Percentiles rank a stretch among this genome's conserved stretches.
Evolutionary conservation across 1,284 basidiomycete species (phyloP).

Genomic region (Cutaneotrichosporon mucoides): DNA sequence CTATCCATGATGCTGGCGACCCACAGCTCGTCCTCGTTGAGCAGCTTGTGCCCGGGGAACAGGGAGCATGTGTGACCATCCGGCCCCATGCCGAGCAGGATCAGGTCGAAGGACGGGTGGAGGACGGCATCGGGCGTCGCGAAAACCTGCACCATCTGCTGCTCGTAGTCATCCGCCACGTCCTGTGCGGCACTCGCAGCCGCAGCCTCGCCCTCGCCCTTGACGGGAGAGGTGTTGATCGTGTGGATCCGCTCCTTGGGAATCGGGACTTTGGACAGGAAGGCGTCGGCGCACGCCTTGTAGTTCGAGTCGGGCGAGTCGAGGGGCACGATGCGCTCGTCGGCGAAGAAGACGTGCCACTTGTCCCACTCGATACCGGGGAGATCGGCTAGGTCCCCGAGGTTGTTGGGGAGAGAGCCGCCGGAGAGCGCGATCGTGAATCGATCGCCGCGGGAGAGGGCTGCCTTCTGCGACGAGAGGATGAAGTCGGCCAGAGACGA

Average conservation of each 20-base stretch:
- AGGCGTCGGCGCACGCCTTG: slow-evolving; percentile 64
- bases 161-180: slow-evolving; percentile 87
- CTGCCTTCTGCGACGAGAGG: slow-evolving; percentile 80
- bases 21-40: slow-evolving; percentile 84
- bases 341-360: slow-evolving; percentile 96
- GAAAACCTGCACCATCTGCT: slow-evolving; percentile 84
- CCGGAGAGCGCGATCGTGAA: slow-evolving; percentile 94
- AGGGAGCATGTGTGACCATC: slow-evolving; percentile 97
- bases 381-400: slow-evolving; percentile 65
- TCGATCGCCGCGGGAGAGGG: slow-evolving; percentile 77
- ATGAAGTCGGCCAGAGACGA: slow-evolving; percentile 75
- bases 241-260: slow-evolving; percentile 69
- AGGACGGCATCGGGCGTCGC: slow-evolving; percentile 83
- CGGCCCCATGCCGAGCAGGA: slow-evolving; percentile 87
- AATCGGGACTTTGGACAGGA: slow-evolving; percentile 83
- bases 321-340: slow-evolving; percentile 90
- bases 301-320: slow-evolving; percentile 92
- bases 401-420: slow-evolving; percentile 82
- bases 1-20: slow-evolving; percentile 89
- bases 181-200: slow-evolving; percentile 63
- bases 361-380: slow-evolving; percentile 83
- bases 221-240: slow-evolving; percentile 66
- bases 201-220: slow-evolving; percentile 45
- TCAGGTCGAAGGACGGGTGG: slow-evolving; percentile 91
- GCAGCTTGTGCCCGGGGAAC: slow-evolving; percentile 86